These are phyloP conservation scores for Dioscorea cayenensis DNA, from an alignment of 116 monocot species.

Conservation along the genomic window DNA sequence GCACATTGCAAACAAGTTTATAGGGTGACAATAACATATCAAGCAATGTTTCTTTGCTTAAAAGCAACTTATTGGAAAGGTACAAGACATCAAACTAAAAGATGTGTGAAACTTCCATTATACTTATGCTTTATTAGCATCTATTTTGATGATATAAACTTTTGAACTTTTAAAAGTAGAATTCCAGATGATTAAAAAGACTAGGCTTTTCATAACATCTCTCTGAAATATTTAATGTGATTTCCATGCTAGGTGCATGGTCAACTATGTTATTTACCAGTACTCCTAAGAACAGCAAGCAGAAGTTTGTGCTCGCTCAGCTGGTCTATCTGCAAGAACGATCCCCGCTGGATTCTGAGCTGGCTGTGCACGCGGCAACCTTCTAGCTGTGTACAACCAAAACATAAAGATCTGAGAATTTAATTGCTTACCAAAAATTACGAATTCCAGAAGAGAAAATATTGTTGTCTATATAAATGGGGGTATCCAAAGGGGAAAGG, in stretches of 20 bases:
- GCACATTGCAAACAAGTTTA: too few species aligned
- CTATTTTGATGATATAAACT: background rate
- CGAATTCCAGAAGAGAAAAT: too few species aligned
- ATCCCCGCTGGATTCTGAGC: conserved; percentile 49
- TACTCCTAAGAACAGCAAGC: conserved; percentile 41
- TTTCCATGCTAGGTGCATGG: background rate
- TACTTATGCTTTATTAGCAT: background rate
- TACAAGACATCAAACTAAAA: too few species aligned
- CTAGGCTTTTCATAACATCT: background rate
- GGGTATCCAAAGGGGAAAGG: too few species aligned
- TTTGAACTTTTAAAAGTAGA: background rate
- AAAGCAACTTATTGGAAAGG: too few species aligned
- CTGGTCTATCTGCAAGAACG: conserved; percentile 38
- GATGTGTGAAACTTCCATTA: too few species aligned
- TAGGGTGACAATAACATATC: too few species aligned
- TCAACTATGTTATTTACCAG: too few species aligned
- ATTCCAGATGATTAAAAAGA: too few species aligned
- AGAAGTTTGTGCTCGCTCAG: conserved; percentile 27
- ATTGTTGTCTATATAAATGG: too few species aligned
- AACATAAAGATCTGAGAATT: background rate
- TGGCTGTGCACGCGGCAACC: conserved; percentile 55
- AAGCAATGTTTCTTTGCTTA: too few species aligned
- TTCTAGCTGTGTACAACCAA: conserved; percentile 26
- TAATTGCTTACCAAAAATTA: too few species aligned
- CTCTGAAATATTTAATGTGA: background rate